A percentile compares a stretch with the other conserved stretches of the same genome.
Conservation (phyloP, 2,329 filamentous ascomycete species). For the Magnaporthiopsis rhizophila region DNA sequence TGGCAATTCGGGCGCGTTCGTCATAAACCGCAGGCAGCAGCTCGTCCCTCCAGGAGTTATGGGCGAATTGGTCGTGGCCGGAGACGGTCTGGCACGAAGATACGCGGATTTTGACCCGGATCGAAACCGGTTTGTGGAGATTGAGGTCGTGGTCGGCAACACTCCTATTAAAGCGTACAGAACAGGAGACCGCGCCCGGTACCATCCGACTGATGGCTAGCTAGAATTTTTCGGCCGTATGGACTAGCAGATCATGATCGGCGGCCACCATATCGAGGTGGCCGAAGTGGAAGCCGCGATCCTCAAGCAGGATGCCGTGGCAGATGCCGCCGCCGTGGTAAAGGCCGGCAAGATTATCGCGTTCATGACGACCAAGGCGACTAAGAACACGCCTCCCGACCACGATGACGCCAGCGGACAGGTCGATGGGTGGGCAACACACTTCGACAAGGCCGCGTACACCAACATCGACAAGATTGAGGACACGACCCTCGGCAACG, state of each 20-base stretch:
- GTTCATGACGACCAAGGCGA: not conserved
- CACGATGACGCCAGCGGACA: not conserved
- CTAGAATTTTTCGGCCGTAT: constrained; percentile 12
- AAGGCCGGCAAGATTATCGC: not conserved
- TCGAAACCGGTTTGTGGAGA: not conserved
- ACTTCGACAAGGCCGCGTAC: not conserved
- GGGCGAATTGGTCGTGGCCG: constrained; percentile 32
- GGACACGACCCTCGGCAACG: not conserved
- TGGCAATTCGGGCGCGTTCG: constrained; percentile 21
- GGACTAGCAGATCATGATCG: constrained; percentile 13
- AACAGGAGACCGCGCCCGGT: constrained; percentile 8
- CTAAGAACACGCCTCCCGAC: not conserved
- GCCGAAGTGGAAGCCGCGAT: constrained; percentile 10
- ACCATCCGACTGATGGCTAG: constrained; percentile 6
- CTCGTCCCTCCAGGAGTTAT: constrained; percentile 25
- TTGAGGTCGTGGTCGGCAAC: not conserved
- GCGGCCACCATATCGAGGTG: constrained; percentile 12
- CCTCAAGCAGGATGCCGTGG: not conserved
- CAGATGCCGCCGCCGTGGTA: not conserved
- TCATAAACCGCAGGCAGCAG: constrained; percentile 27
- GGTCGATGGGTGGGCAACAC: not conserved
- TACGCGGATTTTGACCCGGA: constrained; percentile 23
- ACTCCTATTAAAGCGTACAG: constrained; percentile 4
- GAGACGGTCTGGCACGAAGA: constrained; percentile 29
- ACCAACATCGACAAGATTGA: not conserved